Evolutionary conservation across 2,329 filamentous ascomycete species (phyloP).

Genomic region (Colletotrichum tropicale): DNA sequence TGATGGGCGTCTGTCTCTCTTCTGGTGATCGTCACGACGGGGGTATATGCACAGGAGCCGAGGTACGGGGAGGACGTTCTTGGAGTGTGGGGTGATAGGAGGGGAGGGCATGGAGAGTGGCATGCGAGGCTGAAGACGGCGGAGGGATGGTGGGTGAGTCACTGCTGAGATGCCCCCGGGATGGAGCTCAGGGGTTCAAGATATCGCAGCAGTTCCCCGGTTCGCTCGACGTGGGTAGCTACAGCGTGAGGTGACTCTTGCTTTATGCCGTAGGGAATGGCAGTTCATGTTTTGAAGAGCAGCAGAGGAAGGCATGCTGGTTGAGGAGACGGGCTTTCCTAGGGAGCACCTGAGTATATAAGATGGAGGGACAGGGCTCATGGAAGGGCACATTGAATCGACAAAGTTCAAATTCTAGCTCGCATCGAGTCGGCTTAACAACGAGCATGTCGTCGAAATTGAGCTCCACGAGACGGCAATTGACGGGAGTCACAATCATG

Average conservation of each 20-base stretch:
- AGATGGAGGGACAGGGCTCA: neutral
- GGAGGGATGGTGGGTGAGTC: neutral
- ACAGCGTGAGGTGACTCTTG: neutral
- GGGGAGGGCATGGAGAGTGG: neutral
- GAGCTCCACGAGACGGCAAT: neutral
- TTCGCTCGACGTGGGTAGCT: neutral
- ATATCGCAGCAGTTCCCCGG: neutral
- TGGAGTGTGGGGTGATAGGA: neutral
- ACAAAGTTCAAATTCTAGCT: neutral
- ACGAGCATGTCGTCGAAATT: neutral
- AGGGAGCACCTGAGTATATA: neutral
- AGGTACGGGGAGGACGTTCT: neutral
- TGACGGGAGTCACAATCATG: neutral
- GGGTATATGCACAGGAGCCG: neutral
- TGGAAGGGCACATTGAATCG: neutral
- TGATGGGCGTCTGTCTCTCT: neutral
- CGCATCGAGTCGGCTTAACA: neutral
- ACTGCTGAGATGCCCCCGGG: neutral
- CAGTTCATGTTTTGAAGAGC: neutral
- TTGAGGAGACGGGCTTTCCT: neutral
- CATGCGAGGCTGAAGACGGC: neutral
- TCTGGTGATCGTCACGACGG: neutral
- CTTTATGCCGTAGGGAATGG: neutral
- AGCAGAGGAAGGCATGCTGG: neutral
- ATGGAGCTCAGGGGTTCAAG: neutral